Evolutionary conservation across 768 basidiomycete genomes (phyloP), one percentile per base, ranked within the genome.

Genomic region (Lactifluus hygrophoroides): DNA sequence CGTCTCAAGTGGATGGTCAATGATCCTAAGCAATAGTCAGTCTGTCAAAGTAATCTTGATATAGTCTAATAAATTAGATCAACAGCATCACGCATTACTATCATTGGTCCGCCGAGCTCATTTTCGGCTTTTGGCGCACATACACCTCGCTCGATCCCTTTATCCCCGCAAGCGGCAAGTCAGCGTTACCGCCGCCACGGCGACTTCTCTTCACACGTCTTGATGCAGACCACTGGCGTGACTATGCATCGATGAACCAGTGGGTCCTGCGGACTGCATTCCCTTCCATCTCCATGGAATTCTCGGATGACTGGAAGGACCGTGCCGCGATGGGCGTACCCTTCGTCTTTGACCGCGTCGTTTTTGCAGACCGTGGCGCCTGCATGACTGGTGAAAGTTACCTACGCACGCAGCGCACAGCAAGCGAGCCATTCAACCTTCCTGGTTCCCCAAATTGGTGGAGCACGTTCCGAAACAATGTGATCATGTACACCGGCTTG

Each of bases 191-290:
- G 1, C 76, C 86, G 1, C 80, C 86, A 0, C 81, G 85, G 0
- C 86, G 88, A 13, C 73, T 94, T 64, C 70, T 91, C 64, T 93
- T 96, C 72, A 76, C 83, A 45, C 86, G 85, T 59, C 71, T 87
- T 13, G 83, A 86, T 63, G 81, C 83, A 11, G 79, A 76, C 51
- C 84, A 90, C 65, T 96, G 93, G 93, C 82, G 90, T 19, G 94
- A 96, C 71, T 93, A 94, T 62, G 84, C 94, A 6, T 73, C 77
- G 35, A 93, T 96, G 92, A 95, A 95, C 70, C 82, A 94, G 73
- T 90, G 82, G 78, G 81, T 94, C 47, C 75, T 90, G 25, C 85
- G 86, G 48, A 80, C 83, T 30, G 79, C 83, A 57, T 92, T 95
- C 70, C 94, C 94, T 2, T 88, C 85, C 3, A 75, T 83, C 54